A percentile compares a stretch with the other conserved stretches of the same genome.
Conservation (phyloP, 495 filamentous ascomycete species). For the Aspergillus indologenus region DNA sequence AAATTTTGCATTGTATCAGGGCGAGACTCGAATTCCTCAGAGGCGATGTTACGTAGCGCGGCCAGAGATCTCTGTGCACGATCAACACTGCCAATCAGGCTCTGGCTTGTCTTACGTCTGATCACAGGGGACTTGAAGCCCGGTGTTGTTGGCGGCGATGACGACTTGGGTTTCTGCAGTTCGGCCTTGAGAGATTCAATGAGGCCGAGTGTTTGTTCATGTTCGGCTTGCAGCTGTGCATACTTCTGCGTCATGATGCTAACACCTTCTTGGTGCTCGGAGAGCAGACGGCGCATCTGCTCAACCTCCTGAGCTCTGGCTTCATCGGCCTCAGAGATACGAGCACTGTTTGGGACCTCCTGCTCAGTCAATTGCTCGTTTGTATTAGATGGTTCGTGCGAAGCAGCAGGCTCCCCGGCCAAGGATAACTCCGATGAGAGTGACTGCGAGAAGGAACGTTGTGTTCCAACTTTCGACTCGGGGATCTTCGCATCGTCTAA, state of each 20-base stretch:
- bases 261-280: slow-evolving; percentile 74
- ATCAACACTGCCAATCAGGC: slow-evolving; percentile 76
- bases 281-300: slow-evolving; percentile 61
- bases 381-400: slow-evolving; percentile 58
- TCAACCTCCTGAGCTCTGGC: slow-evolving; percentile 62
- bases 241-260: slow-evolving; percentile 72
- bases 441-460: slow-evolving; percentile 86
- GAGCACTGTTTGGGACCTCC: slow-evolving; percentile 18
- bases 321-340: slow-evolving; percentile 20
- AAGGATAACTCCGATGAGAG: slow-evolving; percentile 96
- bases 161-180: slow-evolving; percentile 68
- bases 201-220: slow-evolving; percentile 75
- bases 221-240: slow-evolving; percentile 72
- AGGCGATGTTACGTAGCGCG: slow-evolving; percentile 79
- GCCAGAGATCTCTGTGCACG: slow-evolving; percentile 90
- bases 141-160: slow-evolving; percentile 64
- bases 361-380: slow-evolving; percentile 30
- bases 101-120: slow-evolving; percentile 91
- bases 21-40: slow-evolving; percentile 75
- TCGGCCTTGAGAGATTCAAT: slow-evolving; percentile 88
- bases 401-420: slow-evolving; percentile 76
- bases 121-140: slow-evolving; percentile 56
- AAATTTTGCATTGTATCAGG: slow-evolving; percentile 89
- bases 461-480: slow-evolving; percentile 71
- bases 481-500: slow-evolving; percentile 75